These are phyloP conservation scores for Candida wancherniae DNA, from an alignment of 805 yeast genomes.

Conservation along the genomic window DNA sequence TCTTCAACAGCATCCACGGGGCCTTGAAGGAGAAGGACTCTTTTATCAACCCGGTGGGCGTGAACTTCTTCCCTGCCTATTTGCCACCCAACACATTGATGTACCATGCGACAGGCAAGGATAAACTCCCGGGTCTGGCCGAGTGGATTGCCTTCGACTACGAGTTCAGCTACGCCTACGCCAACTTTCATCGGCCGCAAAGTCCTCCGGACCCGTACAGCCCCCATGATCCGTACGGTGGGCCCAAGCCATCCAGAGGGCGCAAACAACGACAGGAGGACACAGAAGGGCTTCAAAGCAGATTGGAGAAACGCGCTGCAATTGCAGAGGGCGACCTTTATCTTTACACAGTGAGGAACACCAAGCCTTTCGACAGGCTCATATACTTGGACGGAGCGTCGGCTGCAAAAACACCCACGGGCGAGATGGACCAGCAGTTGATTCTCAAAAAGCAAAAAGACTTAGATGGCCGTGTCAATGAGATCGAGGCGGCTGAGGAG, in stretches of 20 bases:
- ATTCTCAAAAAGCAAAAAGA: conserved; percentile 19
- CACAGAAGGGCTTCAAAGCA: too few relatives aligned
- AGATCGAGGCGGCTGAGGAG: conserved; percentile 41
- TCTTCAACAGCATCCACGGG: conserved; percentile 51
- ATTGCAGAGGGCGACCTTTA: conserved; percentile 6
- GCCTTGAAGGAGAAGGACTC: conserved; percentile 49
- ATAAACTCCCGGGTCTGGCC: conserved; percentile 38
- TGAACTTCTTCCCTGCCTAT: conserved; percentile 55
- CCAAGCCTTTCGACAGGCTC: conserved; percentile 44
- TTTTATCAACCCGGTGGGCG: conserved; percentile 52
- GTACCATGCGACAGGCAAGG: conserved; percentile 47
- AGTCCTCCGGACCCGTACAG: background rate
- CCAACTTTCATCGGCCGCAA: conserved; percentile 20
- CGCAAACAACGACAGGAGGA: too few relatives aligned
- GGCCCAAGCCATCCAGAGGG: too few relatives aligned
- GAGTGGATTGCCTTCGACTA: conserved; percentile 67
- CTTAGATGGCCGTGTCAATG: conserved; percentile 26
- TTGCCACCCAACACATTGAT: conserved; percentile 55
- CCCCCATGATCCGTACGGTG: too few relatives aligned
- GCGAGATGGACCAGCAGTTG: conserved; percentile 54
- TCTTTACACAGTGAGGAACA: conserved; percentile 45
- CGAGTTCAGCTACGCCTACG: conserved; percentile 55
- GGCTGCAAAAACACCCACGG: conserved; percentile 54
- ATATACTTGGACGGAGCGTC: conserved; percentile 63
- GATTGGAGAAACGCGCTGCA: conserved; percentile 1